These are phyloP conservation scores for Penicillium sp. DNA, from an alignment of 2,329 filamentous ascomycete species.

Conservation along the genomic window DNA sequence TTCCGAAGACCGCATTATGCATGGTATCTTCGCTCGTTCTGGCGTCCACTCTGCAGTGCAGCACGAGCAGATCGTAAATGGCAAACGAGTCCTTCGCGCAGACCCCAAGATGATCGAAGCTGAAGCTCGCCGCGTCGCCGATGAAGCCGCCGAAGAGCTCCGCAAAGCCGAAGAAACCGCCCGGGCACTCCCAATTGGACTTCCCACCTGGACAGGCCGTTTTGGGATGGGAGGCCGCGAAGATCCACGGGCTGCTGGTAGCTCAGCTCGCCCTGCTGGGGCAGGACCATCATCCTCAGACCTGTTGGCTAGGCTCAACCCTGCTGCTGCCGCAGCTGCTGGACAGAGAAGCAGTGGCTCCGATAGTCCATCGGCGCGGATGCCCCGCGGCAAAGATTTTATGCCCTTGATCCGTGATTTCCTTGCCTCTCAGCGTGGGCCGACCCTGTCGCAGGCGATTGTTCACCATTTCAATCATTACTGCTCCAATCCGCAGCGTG, in stretches of 20 bases:
- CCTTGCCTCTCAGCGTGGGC: conserved; percentile 66
- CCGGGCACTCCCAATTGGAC: conserved; percentile 64
- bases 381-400: conserved; percentile 52
- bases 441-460: conserved; percentile 71
- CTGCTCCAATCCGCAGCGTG: conserved; percentile 60
- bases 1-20: conserved; percentile 68
- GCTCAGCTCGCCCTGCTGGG: conserved; percentile 28
- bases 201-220: conserved; percentile 87
- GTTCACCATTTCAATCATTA: conserved; percentile 82
- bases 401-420: conserved; percentile 67
- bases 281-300: conserved; percentile 35
- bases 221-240: conserved; percentile 64
- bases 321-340: conserved; percentile 7
- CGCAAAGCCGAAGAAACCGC: conserved; percentile 65
- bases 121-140: conserved; percentile 71
- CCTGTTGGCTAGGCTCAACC: conserved; percentile 35
- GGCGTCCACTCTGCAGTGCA: conserved; percentile 85
- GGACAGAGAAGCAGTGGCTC: background rate
- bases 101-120: conserved; percentile 69
- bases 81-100: conserved; percentile 60
- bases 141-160: conserved; percentile 67
- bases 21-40: conserved; percentile 76
- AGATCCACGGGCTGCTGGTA: conserved; percentile 33
- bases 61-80: conserved; percentile 82
- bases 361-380: conserved; percentile 23